These are phyloP conservation scores for Ceratobasidium theobromae DNA, from an alignment of 1,284 basidiomycete genomes.

Conservation along the genomic window DNA sequence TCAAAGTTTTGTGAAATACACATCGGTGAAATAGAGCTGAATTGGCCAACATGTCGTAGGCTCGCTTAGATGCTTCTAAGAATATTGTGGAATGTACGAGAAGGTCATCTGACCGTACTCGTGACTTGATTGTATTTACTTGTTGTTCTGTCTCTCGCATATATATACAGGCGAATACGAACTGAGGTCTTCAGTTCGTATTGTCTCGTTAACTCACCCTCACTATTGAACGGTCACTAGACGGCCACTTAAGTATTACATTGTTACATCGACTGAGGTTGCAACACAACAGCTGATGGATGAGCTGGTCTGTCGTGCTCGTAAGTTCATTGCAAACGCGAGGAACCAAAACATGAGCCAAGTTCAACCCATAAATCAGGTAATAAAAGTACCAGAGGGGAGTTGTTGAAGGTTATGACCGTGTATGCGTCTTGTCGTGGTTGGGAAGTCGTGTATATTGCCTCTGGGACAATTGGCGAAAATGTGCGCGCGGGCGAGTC, in stretches of 20 bases:
- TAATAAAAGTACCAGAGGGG: constrained; percentile 50
- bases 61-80: too few species aligned
- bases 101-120: constrained; percentile 56
- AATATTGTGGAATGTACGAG: too few species aligned
- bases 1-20: too few species aligned
- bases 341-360: background rate
- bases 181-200: too few species aligned
- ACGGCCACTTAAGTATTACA: constrained; percentile 44
- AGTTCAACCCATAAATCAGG: constrained; percentile 37
- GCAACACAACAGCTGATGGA: constrained; percentile 52
- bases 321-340: constrained; percentile 50
- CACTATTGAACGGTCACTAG: too few species aligned
- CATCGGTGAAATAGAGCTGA: too few species aligned
- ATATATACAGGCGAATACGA: too few species aligned
- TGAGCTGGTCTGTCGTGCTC: constrained; percentile 51
- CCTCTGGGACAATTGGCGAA: constrained; percentile 52
- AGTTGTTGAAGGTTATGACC: constrained; percentile 53
- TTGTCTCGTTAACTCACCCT: too few species aligned
- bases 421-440: constrained; percentile 58
- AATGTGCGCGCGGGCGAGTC: too few species aligned
- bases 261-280: constrained; percentile 46
- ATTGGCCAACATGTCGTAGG: too few species aligned
- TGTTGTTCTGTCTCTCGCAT: too few species aligned
- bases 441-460: constrained; percentile 38
- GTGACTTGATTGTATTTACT: too few species aligned